Conservation (phyloP, 2,329 filamentous ascomycete genomes). For the Graphiopsis chlorocephala region DNA sequence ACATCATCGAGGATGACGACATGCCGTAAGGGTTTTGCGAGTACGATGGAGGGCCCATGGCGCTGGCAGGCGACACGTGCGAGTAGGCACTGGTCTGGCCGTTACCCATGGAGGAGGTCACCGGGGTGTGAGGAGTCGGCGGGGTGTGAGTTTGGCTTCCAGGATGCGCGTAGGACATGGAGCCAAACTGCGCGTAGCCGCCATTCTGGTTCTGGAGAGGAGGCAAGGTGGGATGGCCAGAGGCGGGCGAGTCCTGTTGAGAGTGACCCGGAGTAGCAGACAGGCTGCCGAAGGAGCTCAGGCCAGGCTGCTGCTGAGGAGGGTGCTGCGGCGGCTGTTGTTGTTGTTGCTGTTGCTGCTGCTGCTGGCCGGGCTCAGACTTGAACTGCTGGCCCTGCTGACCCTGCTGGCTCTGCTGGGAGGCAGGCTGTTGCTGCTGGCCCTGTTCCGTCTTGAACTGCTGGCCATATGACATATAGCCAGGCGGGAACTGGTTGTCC, state of each 20-base stretch:
- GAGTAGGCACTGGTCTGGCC: slow-evolving; percentile 28
- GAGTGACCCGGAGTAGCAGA: slow-evolving; percentile 24
- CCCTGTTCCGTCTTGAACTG: slow-evolving; percentile 21
- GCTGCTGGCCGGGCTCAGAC: slow-evolving; percentile 23
- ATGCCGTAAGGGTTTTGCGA: slow-evolving; percentile 26
- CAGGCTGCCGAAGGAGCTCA: slow-evolving; percentile 26
- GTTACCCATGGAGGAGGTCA: slow-evolving; percentile 30
- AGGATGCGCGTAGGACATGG: slow-evolving; percentile 33
- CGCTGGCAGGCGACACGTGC: slow-evolving; percentile 32
- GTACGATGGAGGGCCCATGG: slow-evolving; percentile 37
- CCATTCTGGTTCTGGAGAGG: slow-evolving; percentile 35
- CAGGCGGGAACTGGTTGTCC: slow-evolving; percentile 28
- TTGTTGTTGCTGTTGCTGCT: slow-evolving; percentile 25
- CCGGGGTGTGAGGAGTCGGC: slow-evolving; percentile 35
- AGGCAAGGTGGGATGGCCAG: slow-evolving; percentile 34
- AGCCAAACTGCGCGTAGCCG: slow-evolving; percentile 33
- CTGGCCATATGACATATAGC: slow-evolving; percentile 27
- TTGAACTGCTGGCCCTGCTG: slow-evolving; percentile 24
- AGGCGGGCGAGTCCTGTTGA: slow-evolving; percentile 20
- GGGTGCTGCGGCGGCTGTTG: slow-evolving; percentile 22
- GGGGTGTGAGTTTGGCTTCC: slow-evolving; percentile 33
- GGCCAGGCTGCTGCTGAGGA: slow-evolving; percentile 20
- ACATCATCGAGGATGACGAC: slow-evolving; percentile 32
- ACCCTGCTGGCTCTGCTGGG: slow-evolving; percentile 22
- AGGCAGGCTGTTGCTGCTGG: slow-evolving; percentile 23